Evolutionary conservation across 371 early-diverging fungal genomes (phyloP).

Genomic region (Mortierella sp.): DNA sequence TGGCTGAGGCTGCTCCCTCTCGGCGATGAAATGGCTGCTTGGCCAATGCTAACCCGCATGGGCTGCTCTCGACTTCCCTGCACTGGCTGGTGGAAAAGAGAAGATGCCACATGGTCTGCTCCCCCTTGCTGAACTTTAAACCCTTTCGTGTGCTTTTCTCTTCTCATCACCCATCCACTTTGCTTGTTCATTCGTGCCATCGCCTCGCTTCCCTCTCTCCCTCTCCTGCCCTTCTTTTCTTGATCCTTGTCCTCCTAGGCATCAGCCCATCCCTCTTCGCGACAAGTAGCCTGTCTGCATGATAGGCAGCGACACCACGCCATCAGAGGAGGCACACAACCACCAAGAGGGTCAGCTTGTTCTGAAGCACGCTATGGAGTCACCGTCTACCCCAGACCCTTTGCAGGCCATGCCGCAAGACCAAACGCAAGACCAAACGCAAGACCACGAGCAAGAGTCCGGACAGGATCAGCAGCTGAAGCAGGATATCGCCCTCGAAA

Average conservation of each 20-base stretch:
- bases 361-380: not conserved
- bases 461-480: not conserved
- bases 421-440: not conserved
- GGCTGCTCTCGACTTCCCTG: too few relatives aligned
- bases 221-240: not conserved
- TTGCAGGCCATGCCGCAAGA: not conserved
- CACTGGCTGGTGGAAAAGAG: too few relatives aligned
- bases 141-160: too few relatives aligned
- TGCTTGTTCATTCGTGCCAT: not conserved
- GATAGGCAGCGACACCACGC: conserved; percentile 27
- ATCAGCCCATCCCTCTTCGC: too few relatives aligned
- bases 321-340: not conserved
- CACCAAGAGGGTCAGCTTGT: not conserved
- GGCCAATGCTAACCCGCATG: too few relatives aligned
- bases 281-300: conserved; percentile 17
- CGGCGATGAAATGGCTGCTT: too few relatives aligned
- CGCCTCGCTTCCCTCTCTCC: not conserved
- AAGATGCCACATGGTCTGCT: too few relatives aligned
- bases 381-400: conserved; percentile 7
- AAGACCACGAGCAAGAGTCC: not conserved
- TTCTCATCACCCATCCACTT: not conserved
- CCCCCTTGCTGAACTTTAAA: too few relatives aligned
- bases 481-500: not conserved
- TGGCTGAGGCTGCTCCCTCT: too few relatives aligned
- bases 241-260: not conserved